phyloP scores from a whole-genome alignment of 2,329 filamentous ascomycete genomes.

The Clonostachys chloroleuca region DNA sequence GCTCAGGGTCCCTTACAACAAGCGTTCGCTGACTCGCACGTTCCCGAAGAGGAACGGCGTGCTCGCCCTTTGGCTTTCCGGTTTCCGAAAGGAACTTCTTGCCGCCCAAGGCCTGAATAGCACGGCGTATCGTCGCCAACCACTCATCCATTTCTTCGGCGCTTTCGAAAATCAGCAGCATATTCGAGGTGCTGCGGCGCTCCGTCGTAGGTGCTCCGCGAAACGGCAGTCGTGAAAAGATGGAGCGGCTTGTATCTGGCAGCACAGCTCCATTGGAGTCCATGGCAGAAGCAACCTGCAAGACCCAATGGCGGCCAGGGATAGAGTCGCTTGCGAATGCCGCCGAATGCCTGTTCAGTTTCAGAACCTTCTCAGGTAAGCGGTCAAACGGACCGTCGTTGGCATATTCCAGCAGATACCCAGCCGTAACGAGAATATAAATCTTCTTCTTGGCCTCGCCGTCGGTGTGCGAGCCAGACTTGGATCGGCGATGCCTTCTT shows the following conservation, averaged over 20 bases:
- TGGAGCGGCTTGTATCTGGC: conserved; percentile 25
- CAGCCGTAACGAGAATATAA: conserved; percentile 66
- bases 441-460: conserved; percentile 69
- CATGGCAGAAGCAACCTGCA: conserved; percentile 67
- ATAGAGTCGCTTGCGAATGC: conserved; percentile 79
- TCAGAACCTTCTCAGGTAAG: conserved; percentile 68
- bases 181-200: conserved; percentile 35
- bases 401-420: conserved; percentile 71
- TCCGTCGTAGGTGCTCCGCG: conserved; percentile 19
- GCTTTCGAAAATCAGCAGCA: conserved; percentile 69
- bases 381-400: conserved; percentile 67
- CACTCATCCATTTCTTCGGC: conserved; percentile 74
- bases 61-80: conserved; percentile 42
- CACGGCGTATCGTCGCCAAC: conserved; percentile 63
- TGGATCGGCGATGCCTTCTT: conserved; percentile 41
- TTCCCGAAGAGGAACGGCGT: conserved; percentile 22
- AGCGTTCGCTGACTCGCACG: conserved; percentile 40
- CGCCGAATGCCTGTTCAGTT: conserved; percentile 69
- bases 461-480: conserved; percentile 32
- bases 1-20: conserved; percentile 41
- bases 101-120: conserved; percentile 68
- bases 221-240: conserved; percentile 5
- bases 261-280: conserved; percentile 50
- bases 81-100: conserved; percentile 59
- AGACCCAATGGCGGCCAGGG: conserved; percentile 74